Base-by-base conservation (phyloP, 495 filamentous ascomycete genomes). In the Trypethelium eluteriae region DNA sequence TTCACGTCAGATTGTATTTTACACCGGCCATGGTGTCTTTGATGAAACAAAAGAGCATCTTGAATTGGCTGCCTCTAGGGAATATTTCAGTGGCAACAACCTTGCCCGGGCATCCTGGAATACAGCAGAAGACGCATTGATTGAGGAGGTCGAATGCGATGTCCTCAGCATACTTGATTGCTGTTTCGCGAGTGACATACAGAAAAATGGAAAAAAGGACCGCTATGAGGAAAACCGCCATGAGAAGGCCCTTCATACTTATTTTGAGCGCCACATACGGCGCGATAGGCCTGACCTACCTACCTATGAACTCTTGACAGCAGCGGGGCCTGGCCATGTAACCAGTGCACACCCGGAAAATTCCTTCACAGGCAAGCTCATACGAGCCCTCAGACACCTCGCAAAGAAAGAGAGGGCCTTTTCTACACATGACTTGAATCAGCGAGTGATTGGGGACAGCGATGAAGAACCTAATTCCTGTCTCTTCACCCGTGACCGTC, bases 161-260 rank as follows among this genome's bases (percentile, higher is more conserved):
- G 67, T 73, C 14, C 64, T 75, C 5, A 69, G 66, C 41, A 72
- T 75, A 47, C 39, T 75, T 12, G 73, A 75, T 64, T 72, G 70
- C n/a, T 75, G 73, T 68, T 75, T 68, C 47, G 63, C 69, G 16
- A 66, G 66, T 39, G 71, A 73, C 63, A 18, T 69, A 25, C 11
- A 38, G 25, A 65, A 32, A 36, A 36, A 59, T 7, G 7, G 2
- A 36, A 59, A 32, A 59, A 53, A 5, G 49, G n/a, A 5, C 49
- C 11, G 5, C 49, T 5, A 32, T 6, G 32, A 25, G 25, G 25
- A 25, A 1, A 1, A 25, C 25, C 25, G 5, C 49, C 9, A 32
- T 1, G 32, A 36, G 53, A 36, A n/a, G 53, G 25, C 36, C 1
- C 11, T 59, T 1, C 34, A 18, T 7, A 36, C 11, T 3, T 59